Evolutionary conservation across 371 early-diverging fungal genomes (phyloP), one percentile per base, ranked within the genome.

Genomic region (Mortierella sp.): DNA sequence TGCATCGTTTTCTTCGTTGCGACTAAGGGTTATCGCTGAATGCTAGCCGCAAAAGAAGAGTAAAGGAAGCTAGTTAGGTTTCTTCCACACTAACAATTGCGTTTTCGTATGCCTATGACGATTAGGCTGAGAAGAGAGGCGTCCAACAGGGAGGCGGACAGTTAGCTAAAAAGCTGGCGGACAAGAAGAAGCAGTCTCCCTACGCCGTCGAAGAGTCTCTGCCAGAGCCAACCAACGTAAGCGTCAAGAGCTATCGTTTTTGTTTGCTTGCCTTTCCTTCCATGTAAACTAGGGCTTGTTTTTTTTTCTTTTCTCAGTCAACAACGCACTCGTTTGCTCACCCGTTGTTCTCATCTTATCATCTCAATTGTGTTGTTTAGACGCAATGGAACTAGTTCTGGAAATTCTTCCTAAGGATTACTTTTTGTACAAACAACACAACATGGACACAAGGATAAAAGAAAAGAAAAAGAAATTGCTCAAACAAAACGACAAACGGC

Each of bases 61-160:
- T 21, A 19, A 8, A n/a, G n/a, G n/a, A n/a, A n/a, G n/a, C n/a
- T n/a, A n/a, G n/a, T n/a, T n/a, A n/a, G n/a, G n/a, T n/a, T n/a
- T n/a, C n/a, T n/a, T n/a, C n/a, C n/a, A n/a, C n/a, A n/a, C 68
- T 38, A 42, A 38, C 24, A 19, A 65, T 2, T 6, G 38, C 16
- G 2, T 54, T 71, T 60, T 34, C 24, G 7, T 16, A 44, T 14
- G 50, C 24, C 0, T 14, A 50, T 50, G 50, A 50, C 50, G 50
- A 50, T 16, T 78, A 85, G 86, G 82, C 82, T 50, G 82, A 79
- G 26, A 81, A 57, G 34, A 65, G 86, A 75, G 86, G 86, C 47
- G 82, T 82, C 3, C 77, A 81, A 57, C 71, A 74, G 54, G 85
- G 85, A 24, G 86, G 82, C 44, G 86, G 86, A 74, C 47, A 79